phyloP scores from a whole-genome alignment of 2,329 filamentous ascomycete species.

The Botrytis cinerea region DNA sequence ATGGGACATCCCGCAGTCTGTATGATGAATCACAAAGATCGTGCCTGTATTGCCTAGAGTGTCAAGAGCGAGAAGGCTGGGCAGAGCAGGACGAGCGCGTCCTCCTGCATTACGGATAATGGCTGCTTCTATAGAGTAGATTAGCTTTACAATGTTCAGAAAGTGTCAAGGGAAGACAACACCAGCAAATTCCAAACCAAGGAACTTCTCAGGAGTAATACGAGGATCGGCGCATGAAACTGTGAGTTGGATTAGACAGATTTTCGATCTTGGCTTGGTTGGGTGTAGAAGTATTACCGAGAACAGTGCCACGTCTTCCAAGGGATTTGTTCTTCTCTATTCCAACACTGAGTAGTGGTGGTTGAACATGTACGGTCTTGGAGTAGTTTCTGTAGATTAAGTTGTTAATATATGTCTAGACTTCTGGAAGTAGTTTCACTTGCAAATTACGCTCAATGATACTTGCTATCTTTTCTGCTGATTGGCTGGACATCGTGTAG shows the following conservation, averaged over 20 bases:
- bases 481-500: neutral
- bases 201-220: conserved; percentile 25
- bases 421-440: no score
- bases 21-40: conserved; percentile 30
- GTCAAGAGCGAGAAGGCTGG: conserved; percentile 23
- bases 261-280: no score
- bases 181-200: conserved; percentile 27
- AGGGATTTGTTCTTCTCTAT: neutral
- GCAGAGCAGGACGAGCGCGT: conserved; percentile 18
- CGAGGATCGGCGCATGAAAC: conserved; percentile 27
- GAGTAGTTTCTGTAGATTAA: neutral
- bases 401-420: neutral
- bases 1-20: conserved; percentile 28
- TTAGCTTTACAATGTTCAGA: neutral
- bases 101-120: conserved; percentile 30
- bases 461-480: neutral
- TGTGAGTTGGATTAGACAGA: neutral
- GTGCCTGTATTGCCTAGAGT: conserved; percentile 20
- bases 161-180: neutral
- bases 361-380: neutral
- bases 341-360: neutral
- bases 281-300: neutral
- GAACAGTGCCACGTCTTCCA: conserved; percentile 21
- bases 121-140: conserved; percentile 18
- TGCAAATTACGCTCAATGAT: conserved; percentile 5